Evolutionary conservation across 140 eudicot genomes (phyloP).

Genomic region (Stevia rebaudiana): DNA sequence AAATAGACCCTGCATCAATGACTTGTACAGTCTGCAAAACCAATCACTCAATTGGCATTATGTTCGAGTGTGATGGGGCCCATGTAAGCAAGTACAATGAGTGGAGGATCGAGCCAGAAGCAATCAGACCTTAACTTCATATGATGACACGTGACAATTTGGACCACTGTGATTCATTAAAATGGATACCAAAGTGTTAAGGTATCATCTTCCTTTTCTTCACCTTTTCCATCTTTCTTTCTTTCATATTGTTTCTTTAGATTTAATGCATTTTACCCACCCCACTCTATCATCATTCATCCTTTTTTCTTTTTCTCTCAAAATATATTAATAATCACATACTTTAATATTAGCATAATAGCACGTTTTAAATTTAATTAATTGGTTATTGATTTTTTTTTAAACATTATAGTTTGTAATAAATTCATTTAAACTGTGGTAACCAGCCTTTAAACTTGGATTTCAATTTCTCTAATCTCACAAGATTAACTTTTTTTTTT

Average conservation of each 20-base stretch:
- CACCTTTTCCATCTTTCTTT: constrained; percentile 31
- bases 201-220: constrained; percentile 39
- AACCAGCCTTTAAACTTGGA: no score
- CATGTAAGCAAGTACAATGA: constrained; percentile 27
- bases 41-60: constrained; percentile 32
- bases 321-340: neutral
- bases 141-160: constrained; percentile 26
- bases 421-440: no score
- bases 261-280: constrained; percentile 30
- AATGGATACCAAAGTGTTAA: constrained; percentile 32
- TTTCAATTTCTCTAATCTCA: no score
- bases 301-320: neutral
- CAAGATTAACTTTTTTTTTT: no score
- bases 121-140: constrained; percentile 19
- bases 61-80: constrained; percentile 28
- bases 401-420: no score
- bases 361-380: no score
- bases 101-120: constrained; percentile 32
- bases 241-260: constrained; percentile 25
- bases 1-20: constrained; percentile 28
- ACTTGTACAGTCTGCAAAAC: constrained; percentile 33
- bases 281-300: constrained; percentile 19
- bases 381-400: no score
- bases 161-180: constrained; percentile 29
- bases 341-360: no score